Percentiles rank a stretch among this genome's conserved stretches.
These are phyloP conservation scores for Geoglossum cookeanum DNA, from an alignment of 2,329 filamentous ascomycete species.

Conservation along the genomic window DNA sequence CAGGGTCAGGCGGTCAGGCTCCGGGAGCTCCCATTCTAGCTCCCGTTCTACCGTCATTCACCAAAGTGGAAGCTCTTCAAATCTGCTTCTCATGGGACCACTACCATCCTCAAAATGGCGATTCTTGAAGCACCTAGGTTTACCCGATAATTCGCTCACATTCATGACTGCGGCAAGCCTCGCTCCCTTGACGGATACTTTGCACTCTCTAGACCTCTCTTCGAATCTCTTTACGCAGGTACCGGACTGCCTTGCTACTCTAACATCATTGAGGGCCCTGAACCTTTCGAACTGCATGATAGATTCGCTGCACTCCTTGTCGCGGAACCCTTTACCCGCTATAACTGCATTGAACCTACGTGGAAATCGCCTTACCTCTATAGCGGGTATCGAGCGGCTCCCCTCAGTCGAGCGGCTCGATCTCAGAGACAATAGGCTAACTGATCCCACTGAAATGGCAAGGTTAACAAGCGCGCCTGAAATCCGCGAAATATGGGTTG, in stretches of 20 bases:
- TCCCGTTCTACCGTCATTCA: constrained; percentile 33
- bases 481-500: constrained; percentile 79
- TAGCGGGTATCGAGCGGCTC: constrained; percentile 78
- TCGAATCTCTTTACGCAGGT: constrained; percentile 87
- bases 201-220: constrained; percentile 84
- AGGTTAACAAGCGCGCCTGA: constrained; percentile 80
- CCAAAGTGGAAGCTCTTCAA: constrained; percentile 51
- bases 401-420: constrained; percentile 80
- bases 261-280: constrained; percentile 75
- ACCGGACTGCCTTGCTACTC: constrained; percentile 69
- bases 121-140: constrained; percentile 75
- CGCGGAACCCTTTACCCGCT: constrained; percentile 70
- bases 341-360: constrained; percentile 86
- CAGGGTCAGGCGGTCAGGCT: constrained; percentile 70
- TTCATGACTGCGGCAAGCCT: constrained; percentile 58
- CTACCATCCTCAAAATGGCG: constrained; percentile 84
- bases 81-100: constrained; percentile 49
- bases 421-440: constrained; percentile 72
- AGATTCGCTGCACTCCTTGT: constrained; percentile 72
- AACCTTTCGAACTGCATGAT: constrained; percentile 98
- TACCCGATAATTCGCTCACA: constrained; percentile 81
- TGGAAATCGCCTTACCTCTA: constrained; percentile 66
- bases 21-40: constrained; percentile 78
- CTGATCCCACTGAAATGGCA: constrained; percentile 81
- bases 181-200: constrained; percentile 62